These are phyloP conservation scores for Aspergillus texensis DNA, from an alignment of 2,329 filamentous ascomycete genomes.

Conservation along the genomic window DNA sequence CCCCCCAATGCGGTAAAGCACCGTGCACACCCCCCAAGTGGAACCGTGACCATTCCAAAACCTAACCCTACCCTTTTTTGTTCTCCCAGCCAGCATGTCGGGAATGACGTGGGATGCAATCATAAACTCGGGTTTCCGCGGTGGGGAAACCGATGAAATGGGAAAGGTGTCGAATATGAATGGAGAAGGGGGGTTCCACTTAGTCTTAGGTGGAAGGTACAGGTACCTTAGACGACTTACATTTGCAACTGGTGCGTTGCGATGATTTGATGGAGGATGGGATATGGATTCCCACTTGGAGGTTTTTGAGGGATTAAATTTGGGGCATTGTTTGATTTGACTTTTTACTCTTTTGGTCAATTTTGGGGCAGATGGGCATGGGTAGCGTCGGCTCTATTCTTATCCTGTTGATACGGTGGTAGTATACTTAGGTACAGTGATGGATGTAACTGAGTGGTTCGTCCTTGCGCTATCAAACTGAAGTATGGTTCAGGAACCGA, in stretches of 20 bases:
- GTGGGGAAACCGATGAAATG: background rate
- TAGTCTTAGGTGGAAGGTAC: background rate
- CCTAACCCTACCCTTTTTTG: background rate
- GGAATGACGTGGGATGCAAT: slow-evolving; percentile 3
- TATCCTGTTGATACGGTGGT: background rate
- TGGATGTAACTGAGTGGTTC: background rate
- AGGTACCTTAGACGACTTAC: background rate
- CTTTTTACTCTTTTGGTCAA: background rate
- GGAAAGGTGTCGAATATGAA: background rate
- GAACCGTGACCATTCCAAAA: slow-evolving; percentile 8
- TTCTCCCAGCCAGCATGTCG: background rate
- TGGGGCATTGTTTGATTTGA: background rate
- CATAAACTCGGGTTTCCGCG: background rate
- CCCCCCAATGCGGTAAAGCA: slow-evolving; percentile 9
- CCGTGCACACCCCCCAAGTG: background rate
- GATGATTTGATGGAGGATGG: background rate
- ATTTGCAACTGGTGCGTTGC: background rate
- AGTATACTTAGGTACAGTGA: background rate
- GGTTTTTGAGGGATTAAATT: background rate
- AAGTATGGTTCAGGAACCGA: slow-evolving; percentile 2
- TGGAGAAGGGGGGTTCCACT: background rate
- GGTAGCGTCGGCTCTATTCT: background rate
- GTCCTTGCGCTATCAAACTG: background rate
- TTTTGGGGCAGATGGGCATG: background rate
- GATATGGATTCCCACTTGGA: background rate